Percentiles rank a stretch among this genome's conserved stretches.
These are phyloP conservation scores for Hemileccinum impolitum DNA, from an alignment of 768 basidiomycete genomes.

Conservation along the genomic window DNA sequence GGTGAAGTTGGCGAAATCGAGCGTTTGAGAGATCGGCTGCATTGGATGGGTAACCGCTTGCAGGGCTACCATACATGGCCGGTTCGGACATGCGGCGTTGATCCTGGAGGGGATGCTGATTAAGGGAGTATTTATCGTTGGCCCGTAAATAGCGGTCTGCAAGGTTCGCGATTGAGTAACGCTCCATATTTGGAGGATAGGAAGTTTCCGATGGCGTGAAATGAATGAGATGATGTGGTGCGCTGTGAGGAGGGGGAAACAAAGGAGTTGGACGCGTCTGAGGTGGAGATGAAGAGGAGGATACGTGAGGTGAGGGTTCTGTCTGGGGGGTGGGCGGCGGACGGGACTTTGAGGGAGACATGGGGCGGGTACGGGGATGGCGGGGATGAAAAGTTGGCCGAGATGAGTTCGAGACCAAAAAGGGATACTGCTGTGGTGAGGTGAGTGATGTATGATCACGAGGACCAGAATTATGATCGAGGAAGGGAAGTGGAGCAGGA, in stretches of 20 bases:
- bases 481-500: conserved; percentile 27
- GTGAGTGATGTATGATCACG: conserved; percentile 27
- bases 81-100: conserved; percentile 72
- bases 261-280: conserved; percentile 38
- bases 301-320: conserved; percentile 15
- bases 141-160: conserved; percentile 41
- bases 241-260: conserved; percentile 40
- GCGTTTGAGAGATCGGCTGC: conserved; percentile 29
- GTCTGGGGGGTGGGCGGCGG: background rate
- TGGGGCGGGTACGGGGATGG: conserved; percentile 2
- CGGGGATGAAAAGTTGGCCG: conserved; percentile 20
- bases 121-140: conserved; percentile 34
- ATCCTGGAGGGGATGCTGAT: conserved; percentile 42
- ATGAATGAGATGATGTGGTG: conserved; percentile 43
- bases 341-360: conserved; percentile 5
- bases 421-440: conserved; percentile 12
- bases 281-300: conserved; percentile 45
- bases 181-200: conserved; percentile 40
- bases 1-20: conserved; percentile 43
- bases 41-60: conserved; percentile 35
- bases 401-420: conserved; percentile 15
- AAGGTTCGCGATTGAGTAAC: conserved; percentile 35
- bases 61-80: conserved; percentile 43
- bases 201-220: conserved; percentile 42
- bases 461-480: conserved; percentile 30